These are phyloP conservation scores for Aspergillus viridinutans DNA, from an alignment of 2,329 filamentous ascomycete genomes.

Conservation along the genomic window DNA sequence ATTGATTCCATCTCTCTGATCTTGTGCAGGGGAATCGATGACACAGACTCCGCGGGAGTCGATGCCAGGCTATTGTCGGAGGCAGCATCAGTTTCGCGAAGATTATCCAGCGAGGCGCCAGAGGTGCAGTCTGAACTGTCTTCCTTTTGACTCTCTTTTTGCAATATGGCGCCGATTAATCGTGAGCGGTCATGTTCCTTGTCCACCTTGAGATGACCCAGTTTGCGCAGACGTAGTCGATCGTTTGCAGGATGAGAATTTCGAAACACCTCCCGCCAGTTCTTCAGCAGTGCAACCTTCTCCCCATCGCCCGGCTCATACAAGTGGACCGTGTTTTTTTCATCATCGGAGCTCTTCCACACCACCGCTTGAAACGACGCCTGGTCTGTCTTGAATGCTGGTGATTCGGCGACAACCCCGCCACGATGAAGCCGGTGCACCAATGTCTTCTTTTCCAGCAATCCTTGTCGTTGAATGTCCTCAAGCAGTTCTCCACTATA, in stretches of 20 bases:
- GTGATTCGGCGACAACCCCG: slow-evolving; percentile 4
- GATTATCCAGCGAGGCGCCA: slow-evolving; percentile 11
- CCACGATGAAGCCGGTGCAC: slow-evolving; percentile 9
- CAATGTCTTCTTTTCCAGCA: slow-evolving; percentile 13
- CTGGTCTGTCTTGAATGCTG: slow-evolving; percentile 15
- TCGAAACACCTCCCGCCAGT: slow-evolving; percentile 45
- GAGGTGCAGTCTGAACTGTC: slow-evolving; percentile 18
- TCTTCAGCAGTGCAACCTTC: slow-evolving; percentile 42
- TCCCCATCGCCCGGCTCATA: slow-evolving; percentile 39
- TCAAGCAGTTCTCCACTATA: slow-evolving; percentile 1
- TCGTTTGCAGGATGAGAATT: slow-evolving; percentile 29
- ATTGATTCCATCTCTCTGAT: neutral
- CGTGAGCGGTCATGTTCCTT: neutral
- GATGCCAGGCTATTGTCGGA: slow-evolving; percentile 19
- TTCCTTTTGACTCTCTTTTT: slow-evolving; percentile 4
- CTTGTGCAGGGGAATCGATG: slow-evolving; percentile 3
- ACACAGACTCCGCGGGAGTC: slow-evolving; percentile 14
- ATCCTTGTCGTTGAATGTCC: neutral
- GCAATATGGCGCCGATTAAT: neutral
- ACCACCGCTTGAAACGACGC: slow-evolving; percentile 38
- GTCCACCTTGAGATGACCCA: neutral
- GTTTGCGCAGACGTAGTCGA: slow-evolving; percentile 17
- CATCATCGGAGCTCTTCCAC: slow-evolving; percentile 32
- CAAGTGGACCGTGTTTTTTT: slow-evolving; percentile 22
- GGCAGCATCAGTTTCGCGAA: slow-evolving; percentile 9